Conservation (phyloP, 2,329 filamentous ascomycete species). For the Penicillium sp. region DNA sequence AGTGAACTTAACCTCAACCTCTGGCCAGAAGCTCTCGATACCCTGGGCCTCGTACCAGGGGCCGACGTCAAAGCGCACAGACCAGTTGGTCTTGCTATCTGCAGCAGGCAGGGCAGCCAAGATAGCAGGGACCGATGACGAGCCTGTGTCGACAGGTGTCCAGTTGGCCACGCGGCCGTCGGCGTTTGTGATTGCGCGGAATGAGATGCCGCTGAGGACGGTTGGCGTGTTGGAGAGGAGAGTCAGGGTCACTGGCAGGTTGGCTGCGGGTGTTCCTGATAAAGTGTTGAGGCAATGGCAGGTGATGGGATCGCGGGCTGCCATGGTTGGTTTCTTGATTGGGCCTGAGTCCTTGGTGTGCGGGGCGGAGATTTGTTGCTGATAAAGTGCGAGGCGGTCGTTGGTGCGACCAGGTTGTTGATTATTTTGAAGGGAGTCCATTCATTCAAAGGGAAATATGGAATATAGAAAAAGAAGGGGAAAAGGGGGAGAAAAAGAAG, state of each 20-base stretch:
- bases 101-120: constrained; percentile 35
- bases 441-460: constrained; percentile 21
- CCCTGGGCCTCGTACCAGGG: constrained; percentile 48
- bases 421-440: constrained; percentile 17
- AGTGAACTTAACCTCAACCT: constrained; percentile 51
- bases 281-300: constrained; percentile 52
- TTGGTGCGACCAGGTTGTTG: constrained; percentile 25
- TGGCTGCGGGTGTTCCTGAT: constrained; percentile 44
- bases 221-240: constrained; percentile 55
- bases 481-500: not conserved
- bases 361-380: constrained; percentile 29
- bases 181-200: constrained; percentile 42
- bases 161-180: constrained; percentile 49
- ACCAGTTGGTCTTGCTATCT: constrained; percentile 45
- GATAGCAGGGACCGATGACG: constrained; percentile 26
- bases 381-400: constrained; percentile 35
- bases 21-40: constrained; percentile 51
- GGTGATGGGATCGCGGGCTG: constrained; percentile 46
- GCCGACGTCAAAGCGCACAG: constrained; percentile 46
- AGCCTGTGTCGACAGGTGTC: constrained; percentile 28
- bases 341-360: constrained; percentile 13
- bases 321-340: constrained; percentile 25
- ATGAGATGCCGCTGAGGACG: constrained; percentile 28
- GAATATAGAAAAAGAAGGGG: constrained; percentile 2
- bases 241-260: constrained; percentile 50